phyloP scores from a whole-genome alignment of 1,284 basidiomycete species.

The Ustilago vetiveriae region DNA sequence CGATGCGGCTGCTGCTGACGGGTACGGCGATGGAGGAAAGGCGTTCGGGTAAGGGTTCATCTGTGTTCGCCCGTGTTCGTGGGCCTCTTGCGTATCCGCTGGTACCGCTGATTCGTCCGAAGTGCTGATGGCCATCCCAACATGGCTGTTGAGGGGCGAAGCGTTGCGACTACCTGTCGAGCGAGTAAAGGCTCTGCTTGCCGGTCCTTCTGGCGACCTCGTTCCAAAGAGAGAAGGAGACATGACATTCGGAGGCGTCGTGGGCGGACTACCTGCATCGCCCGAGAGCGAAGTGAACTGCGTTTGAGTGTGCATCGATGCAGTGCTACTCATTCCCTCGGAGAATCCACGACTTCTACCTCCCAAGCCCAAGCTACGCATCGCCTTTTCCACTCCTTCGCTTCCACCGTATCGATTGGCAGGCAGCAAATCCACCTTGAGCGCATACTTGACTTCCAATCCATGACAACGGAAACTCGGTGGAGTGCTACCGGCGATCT shows the following conservation, averaged over 20 bases:
- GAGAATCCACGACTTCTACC: conserved; percentile 34
- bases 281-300: conserved; percentile 44
- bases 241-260: conserved; percentile 32
- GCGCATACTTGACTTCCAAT: conserved; percentile 61
- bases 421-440: conserved; percentile 61
- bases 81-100: conserved; percentile 16
- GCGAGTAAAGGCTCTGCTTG: conserved; percentile 6
- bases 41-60: conserved; percentile 12
- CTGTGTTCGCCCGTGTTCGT: conserved; percentile 6
- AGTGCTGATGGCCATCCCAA: conserved; percentile 40
- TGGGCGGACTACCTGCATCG: conserved; percentile 38
- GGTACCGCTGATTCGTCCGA: conserved; percentile 27
- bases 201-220: conserved; percentile 22
- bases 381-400: conserved; percentile 36
- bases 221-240: conserved; percentile 26
- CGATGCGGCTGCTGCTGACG: not conserved
- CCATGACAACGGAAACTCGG: conserved; percentile 60
- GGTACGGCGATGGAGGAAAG: too few relatives aligned
- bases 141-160: conserved; percentile 19
- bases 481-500: conserved; percentile 46
- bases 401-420: conserved; percentile 26
- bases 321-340: conserved; percentile 38
- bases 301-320: conserved; percentile 50
- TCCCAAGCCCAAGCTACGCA: conserved; percentile 27
- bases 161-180: conserved; percentile 22